These are phyloP conservation scores for Zygosaccharomyces bisporus DNA, from an alignment of 805 yeast species.

Conservation along the genomic window DNA sequence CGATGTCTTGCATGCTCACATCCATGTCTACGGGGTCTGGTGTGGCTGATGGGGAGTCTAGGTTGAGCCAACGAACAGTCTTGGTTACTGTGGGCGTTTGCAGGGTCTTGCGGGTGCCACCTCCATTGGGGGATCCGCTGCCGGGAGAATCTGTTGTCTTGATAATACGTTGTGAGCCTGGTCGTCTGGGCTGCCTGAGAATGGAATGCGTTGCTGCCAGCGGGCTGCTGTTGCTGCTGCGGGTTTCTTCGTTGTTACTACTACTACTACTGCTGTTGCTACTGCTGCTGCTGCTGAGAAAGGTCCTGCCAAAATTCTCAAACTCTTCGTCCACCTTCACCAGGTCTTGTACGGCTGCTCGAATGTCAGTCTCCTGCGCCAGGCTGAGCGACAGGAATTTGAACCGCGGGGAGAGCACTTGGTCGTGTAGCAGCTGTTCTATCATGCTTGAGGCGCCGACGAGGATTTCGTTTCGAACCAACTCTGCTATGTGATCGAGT, in stretches of 20 bases:
- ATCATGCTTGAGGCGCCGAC: constrained; percentile 52
- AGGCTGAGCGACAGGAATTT: constrained; percentile 27
- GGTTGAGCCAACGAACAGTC: constrained; percentile 15
- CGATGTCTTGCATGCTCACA: constrained; percentile 25
- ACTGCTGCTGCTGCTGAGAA: constrained; percentile 15
- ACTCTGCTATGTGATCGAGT: constrained; percentile 43
- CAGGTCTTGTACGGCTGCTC: constrained; percentile 31
- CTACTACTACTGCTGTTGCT: constrained; percentile 15
- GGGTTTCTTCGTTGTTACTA: constrained; percentile 9
- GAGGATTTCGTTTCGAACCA: constrained; percentile 51
- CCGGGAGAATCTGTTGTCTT: constrained; percentile 2
- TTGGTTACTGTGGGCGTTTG: constrained; percentile 6
- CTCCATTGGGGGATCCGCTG: constrained; percentile 1
- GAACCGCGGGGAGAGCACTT: constrained; percentile 23
- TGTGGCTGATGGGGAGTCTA: constrained; percentile 1
- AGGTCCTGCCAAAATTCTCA: constrained; percentile 33
- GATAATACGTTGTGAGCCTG: constrained; percentile 1
- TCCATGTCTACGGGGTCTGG: constrained; percentile 19
- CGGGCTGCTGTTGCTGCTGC: constrained; percentile 18
- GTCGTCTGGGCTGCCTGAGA: background rate
- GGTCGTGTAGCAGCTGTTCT: constrained; percentile 43
- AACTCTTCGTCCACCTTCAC: constrained; percentile 37
- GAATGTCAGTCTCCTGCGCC: constrained; percentile 19
- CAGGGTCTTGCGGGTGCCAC: constrained; percentile 1
- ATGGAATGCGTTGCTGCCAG: constrained; percentile 10